A percentile compares a stretch with the other conserved stretches of the same genome.
Evolutionary conservation across 2,329 filamentous ascomycete genomes (phyloP).

Genomic region (Stachybotrys chartarum): DNA sequence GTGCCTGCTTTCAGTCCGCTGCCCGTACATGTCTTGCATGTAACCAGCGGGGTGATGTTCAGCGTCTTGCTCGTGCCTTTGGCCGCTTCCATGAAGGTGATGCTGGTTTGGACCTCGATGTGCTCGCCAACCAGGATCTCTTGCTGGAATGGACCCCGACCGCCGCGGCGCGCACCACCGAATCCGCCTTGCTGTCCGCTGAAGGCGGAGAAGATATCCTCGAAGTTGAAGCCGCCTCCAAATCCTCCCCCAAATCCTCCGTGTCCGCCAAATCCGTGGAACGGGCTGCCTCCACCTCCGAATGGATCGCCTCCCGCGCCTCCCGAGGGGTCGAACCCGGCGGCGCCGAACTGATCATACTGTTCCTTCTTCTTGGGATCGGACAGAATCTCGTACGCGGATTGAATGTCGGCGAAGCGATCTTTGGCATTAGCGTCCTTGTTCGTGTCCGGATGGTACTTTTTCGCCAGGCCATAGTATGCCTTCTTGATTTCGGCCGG

Average conservation of each 20-base stretch:
- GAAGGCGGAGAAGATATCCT: constrained; percentile 90
- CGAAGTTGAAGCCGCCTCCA: constrained; percentile 83
- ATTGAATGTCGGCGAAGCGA: constrained; percentile 86
- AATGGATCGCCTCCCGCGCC: constrained; percentile 54
- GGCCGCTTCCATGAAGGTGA: constrained; percentile 93
- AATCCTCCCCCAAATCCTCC: constrained; percentile 59
- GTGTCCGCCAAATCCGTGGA: constrained; percentile 47
- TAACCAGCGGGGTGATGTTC: constrained; percentile 69
- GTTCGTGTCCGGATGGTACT: constrained; percentile 96
- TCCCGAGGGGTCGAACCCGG: constrained; percentile 75
- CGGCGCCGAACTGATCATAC: constrained; percentile 83
- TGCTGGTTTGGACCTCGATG: constrained; percentile 88
- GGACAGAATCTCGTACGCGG: constrained; percentile 87
- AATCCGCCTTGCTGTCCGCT: constrained; percentile 50
- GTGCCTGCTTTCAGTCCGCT: constrained; percentile 78
- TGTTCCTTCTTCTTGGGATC: constrained; percentile 90
- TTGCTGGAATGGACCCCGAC: constrained; percentile 60
- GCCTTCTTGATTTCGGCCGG: constrained; percentile 92
- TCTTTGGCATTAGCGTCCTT: constrained; percentile 92
- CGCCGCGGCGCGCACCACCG: constrained; percentile 43
- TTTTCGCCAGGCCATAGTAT: constrained; percentile 96
- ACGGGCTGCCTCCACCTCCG: constrained; percentile 57
- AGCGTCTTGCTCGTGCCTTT: constrained; percentile 89
- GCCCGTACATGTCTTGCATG: constrained; percentile 77
- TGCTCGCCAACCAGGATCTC: constrained; percentile 89